Conservation (phyloP, 164 flowering plant species). For the Paratinospora sagittata region DNA sequence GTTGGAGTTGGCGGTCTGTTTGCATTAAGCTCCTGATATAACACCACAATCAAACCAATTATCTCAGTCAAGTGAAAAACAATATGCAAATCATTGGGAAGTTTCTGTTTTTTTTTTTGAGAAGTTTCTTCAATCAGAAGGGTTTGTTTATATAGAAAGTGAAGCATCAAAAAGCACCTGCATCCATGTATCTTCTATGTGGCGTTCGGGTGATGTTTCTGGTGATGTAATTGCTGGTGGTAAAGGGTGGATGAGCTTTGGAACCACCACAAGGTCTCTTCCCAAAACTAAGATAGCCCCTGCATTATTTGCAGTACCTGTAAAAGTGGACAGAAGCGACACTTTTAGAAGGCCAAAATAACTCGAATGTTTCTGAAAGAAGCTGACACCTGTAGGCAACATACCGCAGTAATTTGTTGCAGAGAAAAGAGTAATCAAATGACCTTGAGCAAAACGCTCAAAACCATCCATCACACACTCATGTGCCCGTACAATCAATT, state of each 20-base stretch:
- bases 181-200: conserved; percentile 98
- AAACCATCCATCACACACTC: conserved; percentile 99
- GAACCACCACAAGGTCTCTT: conserved; percentile 97
- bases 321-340: conserved; percentile 7
- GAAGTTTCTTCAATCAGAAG: background rate
- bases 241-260: conserved; percentile 95
- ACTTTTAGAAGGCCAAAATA: background rate
- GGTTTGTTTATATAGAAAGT: background rate
- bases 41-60: conserved; percentile 13
- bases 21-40: conserved; percentile 88
- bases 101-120: no score
- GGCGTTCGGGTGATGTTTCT: conserved; percentile 89
- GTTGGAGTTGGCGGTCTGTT: conserved; percentile 99
- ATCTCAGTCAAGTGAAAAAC: background rate
- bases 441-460: conserved; percentile 99
- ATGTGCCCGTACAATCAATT: conserved; percentile 96
- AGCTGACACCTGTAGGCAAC: conserved; percentile 4
- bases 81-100: no score
- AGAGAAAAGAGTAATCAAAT: conserved; percentile 93
- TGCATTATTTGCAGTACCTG: conserved; percentile 99
- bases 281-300: conserved; percentile 99
- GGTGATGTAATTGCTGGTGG: conserved; percentile 94
- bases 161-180: conserved; percentile 44
- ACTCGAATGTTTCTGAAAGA: background rate
- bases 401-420: conserved; percentile 99